These are phyloP conservation scores for Sporothrix curviconia DNA, from an alignment of 2,329 filamentous ascomycete genomes.

Conservation along the genomic window DNA sequence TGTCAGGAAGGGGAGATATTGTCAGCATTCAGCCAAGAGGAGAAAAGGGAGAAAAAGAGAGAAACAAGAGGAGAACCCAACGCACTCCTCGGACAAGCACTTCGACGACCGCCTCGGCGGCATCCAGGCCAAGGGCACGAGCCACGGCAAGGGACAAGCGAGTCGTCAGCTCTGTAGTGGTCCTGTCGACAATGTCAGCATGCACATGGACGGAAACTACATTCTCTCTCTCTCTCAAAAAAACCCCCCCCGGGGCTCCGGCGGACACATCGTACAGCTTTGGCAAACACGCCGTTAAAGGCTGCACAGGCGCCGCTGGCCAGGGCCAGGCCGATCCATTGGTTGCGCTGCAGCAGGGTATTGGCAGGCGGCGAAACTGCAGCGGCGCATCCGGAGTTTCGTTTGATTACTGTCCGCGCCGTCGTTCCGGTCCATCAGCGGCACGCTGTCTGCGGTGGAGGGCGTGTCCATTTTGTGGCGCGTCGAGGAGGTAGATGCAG, in stretches of 20 bases:
- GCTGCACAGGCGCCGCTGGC: slow-evolving; percentile 72
- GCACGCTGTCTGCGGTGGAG: too few relatives aligned
- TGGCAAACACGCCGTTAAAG: slow-evolving; percentile 77
- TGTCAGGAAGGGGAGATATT: slow-evolving; percentile 26
- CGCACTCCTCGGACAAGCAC: slow-evolving; percentile 43
- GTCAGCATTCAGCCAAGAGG: background rate
- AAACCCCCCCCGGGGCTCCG: too few relatives aligned
- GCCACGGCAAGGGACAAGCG: slow-evolving; percentile 42
- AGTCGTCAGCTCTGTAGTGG: slow-evolving; percentile 50
- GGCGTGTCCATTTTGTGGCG: background rate
- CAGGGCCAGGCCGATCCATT: slow-evolving; percentile 64
- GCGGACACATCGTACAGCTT: too few relatives aligned
- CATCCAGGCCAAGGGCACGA: slow-evolving; percentile 35
- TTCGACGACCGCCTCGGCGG: slow-evolving; percentile 39
- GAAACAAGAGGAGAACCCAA: slow-evolving; percentile 6
- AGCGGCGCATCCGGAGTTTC: too few relatives aligned
- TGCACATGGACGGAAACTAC: background rate
- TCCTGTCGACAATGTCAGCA: slow-evolving; percentile 30
- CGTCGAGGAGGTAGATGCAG: background rate
- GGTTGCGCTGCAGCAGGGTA: slow-evolving; percentile 32
- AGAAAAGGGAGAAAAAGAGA: background rate
- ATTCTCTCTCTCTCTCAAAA: too few relatives aligned
- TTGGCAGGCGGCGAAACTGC: too few relatives aligned
- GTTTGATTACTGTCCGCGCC: background rate
- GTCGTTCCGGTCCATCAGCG: background rate